Evolutionary conservation across 352 stramenopile species (phyloP), one percentile per base, ranked within the genome.

Genomic region (Phytophthora meadii): DNA sequence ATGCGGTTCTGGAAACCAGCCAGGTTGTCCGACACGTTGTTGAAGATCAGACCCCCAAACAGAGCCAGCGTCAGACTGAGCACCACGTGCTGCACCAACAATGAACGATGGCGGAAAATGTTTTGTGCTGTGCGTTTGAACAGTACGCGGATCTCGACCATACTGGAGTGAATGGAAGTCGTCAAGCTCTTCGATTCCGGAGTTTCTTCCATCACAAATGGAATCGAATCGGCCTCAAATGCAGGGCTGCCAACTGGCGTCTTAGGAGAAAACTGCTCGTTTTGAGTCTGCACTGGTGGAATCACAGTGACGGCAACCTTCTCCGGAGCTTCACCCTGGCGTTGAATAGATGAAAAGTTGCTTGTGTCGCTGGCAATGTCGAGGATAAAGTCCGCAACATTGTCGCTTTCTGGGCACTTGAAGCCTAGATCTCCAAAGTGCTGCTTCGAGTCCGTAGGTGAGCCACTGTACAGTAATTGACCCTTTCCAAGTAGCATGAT

Each of bases 401-500:
- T 93, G 22, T 95, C 87, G 42, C 92, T 74, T 60, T 83, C 76
- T 2, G 77, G 79, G 46, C 80, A 92, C 28, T 85, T 84, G 62
- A 87, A 90, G 19, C 83, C 83, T 19, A 92, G 72, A 40, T 82
- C 61, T 57, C 88, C 70, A 51, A 92, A 92, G 67, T 86, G 79
- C 1, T 30, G 40, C 55, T 88, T 88, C 14, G 80, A 81, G 4
- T 81, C 68, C 0, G 70, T 64, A 0, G 84, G 84, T 0, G 73
- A 34, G 5, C 82, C 81, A 58, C 79, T 75, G 65, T 92, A 92
- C 1, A 93, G 62, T 55, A 88, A 66, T 52, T 88, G 82, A 22
- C 86, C 87, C 58, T 93, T 92, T 4, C 79, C 92, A n/a, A 99
- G 70, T 14, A 98, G 73, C 47, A 98, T 80, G 40, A 98, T 87